Evolutionary conservation across 1,284 basidiomycete genomes (phyloP).

Genomic region (Ceratobasidium sp.): DNA sequence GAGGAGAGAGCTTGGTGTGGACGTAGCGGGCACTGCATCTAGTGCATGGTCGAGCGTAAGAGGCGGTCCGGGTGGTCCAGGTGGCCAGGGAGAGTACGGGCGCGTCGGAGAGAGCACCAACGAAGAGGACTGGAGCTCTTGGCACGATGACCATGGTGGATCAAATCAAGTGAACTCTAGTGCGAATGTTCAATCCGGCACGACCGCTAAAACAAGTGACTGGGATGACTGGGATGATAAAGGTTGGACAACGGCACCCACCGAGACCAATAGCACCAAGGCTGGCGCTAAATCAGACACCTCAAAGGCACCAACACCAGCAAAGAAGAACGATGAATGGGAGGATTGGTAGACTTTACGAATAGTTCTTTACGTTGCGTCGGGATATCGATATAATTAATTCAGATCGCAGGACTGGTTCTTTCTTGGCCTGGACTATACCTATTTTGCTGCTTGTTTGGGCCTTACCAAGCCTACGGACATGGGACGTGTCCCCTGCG

Average conservation of each 20-base stretch:
- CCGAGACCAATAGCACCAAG: not conserved
- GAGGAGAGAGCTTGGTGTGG: conserved; percentile 73
- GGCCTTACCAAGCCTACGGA: conserved; percentile 19
- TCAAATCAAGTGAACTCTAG: conserved; percentile 30
- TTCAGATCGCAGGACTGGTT: conserved; percentile 16
- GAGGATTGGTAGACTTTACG: conserved; percentile 39
- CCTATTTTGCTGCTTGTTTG: conserved; percentile 15
- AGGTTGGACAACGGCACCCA: conserved; percentile 16
- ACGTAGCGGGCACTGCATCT: conserved; percentile 70
- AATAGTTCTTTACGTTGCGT: not conserved
- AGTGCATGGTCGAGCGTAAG: conserved; percentile 43
- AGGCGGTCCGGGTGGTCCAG: conserved; percentile 40
- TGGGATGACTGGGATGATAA: conserved; percentile 58
- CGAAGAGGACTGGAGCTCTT: conserved; percentile 36
- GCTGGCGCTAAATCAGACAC: conserved; percentile 5
- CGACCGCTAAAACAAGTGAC: conserved; percentile 57
- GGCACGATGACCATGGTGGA: conserved; percentile 45
- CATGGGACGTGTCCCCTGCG: not conserved
- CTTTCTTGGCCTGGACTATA: conserved; percentile 20
- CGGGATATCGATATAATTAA: conserved; percentile 8
- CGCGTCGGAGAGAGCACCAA: conserved; percentile 42
- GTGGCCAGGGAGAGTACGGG: conserved; percentile 34
- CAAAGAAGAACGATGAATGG: conserved; percentile 39
- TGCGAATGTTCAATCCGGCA: conserved; percentile 43
- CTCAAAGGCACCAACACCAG: conserved; percentile 27